phyloP scores from a whole-genome alignment of 2,329 filamentous ascomycete genomes.

The Sclerotiophoma versabilis region DNA sequence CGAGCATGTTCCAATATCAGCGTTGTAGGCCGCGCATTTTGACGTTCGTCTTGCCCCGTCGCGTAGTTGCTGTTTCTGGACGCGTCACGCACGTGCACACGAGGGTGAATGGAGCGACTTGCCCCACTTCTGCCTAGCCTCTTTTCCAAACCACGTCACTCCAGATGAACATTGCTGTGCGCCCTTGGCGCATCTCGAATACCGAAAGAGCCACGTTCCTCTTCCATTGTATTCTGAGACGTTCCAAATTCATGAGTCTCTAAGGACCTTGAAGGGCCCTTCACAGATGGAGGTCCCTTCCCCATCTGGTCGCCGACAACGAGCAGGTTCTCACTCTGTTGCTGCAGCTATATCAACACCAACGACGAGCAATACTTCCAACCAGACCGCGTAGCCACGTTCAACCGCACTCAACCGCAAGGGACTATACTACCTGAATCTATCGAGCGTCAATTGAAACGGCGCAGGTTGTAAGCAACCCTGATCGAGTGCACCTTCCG shows the following conservation, averaged over 20 bases:
- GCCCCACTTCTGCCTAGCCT: slow-evolving; percentile 25
- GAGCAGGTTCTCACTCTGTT: slow-evolving; percentile 30
- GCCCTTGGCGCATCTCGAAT: slow-evolving; percentile 32
- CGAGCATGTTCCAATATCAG: slow-evolving; percentile 1
- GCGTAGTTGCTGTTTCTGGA: slow-evolving; percentile 5
- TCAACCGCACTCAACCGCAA: not conserved
- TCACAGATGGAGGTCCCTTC: slow-evolving; percentile 36
- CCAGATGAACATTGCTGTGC: slow-evolving; percentile 20
- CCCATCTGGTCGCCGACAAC: slow-evolving; percentile 26
- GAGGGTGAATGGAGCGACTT: slow-evolving; percentile 25
- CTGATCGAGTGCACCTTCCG: not conserved
- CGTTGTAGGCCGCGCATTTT: slow-evolving; percentile 5
- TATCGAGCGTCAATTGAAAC: not conserved
- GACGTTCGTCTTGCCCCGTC: not conserved
- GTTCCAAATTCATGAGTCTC: slow-evolving; percentile 17
- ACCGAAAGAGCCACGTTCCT: slow-evolving; percentile 14
- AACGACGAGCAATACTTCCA: slow-evolving; percentile 2
- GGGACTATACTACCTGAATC: not conserved
- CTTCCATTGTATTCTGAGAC: slow-evolving; percentile 42
- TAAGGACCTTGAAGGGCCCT: slow-evolving; percentile 9
- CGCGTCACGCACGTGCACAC: slow-evolving; percentile 16
- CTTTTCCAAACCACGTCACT: slow-evolving; percentile 26
- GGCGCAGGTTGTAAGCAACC: not conserved
- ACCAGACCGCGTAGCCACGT: not conserved
- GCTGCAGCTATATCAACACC: slow-evolving; percentile 26